These are phyloP conservation scores for Microcera coccophila DNA, from an alignment of 2,329 filamentous ascomycete genomes.

Conservation along the genomic window DNA sequence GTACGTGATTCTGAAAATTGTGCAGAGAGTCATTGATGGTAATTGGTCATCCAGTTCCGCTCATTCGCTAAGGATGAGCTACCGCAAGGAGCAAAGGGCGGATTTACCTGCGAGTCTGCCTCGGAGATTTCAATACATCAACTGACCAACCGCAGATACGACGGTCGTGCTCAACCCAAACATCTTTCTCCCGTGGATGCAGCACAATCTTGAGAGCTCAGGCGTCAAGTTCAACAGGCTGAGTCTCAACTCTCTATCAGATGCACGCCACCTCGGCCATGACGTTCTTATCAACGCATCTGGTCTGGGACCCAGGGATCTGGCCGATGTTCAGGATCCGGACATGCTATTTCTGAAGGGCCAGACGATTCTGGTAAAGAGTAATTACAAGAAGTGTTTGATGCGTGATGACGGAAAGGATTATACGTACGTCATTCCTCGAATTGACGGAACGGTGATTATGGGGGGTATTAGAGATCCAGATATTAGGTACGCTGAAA, in stretches of 20 bases:
- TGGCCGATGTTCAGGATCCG: slow-evolving; percentile 1
- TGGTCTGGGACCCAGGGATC: slow-evolving; percentile 4
- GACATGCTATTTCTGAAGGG: neutral
- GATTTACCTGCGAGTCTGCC: slow-evolving; percentile 1
- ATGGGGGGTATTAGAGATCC: neutral
- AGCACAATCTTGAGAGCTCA: slow-evolving; percentile 3
- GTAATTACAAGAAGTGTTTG: slow-evolving; percentile 3
- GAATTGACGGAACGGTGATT: slow-evolving; percentile 7
- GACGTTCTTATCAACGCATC: slow-evolving; percentile 15
- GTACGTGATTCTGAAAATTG: too few species aligned
- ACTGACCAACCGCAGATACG: slow-evolving; percentile 3
- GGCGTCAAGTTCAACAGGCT: slow-evolving; percentile 11
- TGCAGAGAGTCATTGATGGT: slow-evolving; percentile 1
- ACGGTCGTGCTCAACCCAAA: slow-evolving; percentile 8
- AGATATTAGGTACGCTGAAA: neutral
- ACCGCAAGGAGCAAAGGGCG: too few species aligned
- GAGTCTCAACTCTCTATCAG: slow-evolving; percentile 6
- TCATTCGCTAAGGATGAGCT: slow-evolving; percentile 2
- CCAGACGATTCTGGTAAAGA: slow-evolving; percentile 7
- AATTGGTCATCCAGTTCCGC: too few species aligned
- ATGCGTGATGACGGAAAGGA: neutral
- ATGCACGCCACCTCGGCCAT: slow-evolving; percentile 10
- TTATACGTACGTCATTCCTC: slow-evolving; percentile 4
- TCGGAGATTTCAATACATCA: neutral
- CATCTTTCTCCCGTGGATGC: slow-evolving; percentile 11